Evolutionary conservation across 1,284 basidiomycete species (phyloP), one percentile per base, ranked within the genome.

Genomic region (Trichosporon asahii): DNA sequence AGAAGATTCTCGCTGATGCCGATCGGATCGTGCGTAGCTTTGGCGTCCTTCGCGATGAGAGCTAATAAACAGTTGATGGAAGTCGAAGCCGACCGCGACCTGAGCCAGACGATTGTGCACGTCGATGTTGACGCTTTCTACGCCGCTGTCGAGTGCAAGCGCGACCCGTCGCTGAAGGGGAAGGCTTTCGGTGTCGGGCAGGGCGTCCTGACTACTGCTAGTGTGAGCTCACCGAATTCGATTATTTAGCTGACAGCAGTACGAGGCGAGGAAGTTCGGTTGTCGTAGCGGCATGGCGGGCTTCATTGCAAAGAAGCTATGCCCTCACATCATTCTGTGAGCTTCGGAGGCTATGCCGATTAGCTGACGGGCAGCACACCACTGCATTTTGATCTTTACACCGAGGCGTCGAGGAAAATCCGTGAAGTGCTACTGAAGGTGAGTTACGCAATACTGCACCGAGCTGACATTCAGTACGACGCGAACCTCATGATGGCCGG

Each of bases 241-340:
- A 0, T 5, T 25, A 0, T 2, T 23, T 35, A 27, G 57, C 57
- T 70, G 21, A 55, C 61, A 2, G 5, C 23, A 94, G 91, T 97
- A 97, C 73, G 94, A 94, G 79, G 95, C 95, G 1, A 87, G 94
- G 65, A 93, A 91, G 78, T 94, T 87, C 76, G 94, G 94, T 0
- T 90, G 92, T 37, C 88, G 94, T 29, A 94, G 92, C 3, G 94
- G 92, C 33, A 95, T 95, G 94, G 88, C 93, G 87, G 92, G 89
- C 63, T 95, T 95, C 80, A 90, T 98, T 55, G 96, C 95, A 15
- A 91, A 90, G 84, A 95, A 94, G 77, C 88, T 99, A 9, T 98
- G 95, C 79, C 95, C 95, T 1, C 89, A 95, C 9, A 88, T 99
- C n/a, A 89, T 93, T 57, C 85, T 94, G 82, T 84, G 70, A 75